Base-by-base conservation (phyloP, 202 grass and related monocot species). In the Setaria viridis region DNA sequence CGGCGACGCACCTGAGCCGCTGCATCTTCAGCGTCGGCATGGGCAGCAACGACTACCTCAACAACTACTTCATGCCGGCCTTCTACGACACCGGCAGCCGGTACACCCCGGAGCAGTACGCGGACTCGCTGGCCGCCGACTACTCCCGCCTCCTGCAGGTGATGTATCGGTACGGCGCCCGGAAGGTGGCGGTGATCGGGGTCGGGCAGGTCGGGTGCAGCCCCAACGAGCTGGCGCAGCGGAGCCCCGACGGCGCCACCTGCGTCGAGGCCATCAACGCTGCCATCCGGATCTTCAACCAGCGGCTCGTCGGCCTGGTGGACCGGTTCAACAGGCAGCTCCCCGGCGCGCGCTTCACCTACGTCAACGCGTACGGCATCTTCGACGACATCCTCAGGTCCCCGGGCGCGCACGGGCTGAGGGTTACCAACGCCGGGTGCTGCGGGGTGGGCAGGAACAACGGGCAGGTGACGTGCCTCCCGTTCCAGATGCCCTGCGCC, bases 61-160 rank as follows among this genome's bases (percentile, higher is more conserved):
- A 98, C 88, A 98, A 98, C 91, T 95, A 98, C 90, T 98, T 98
- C 91, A 94, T 95, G 95, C 93, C 95, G 25, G 85, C 89, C 9
- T 86, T 94, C 78, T 95, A 98, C 95, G 7, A 10, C 73, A 95
- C 93, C 1, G 82, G 84, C 15, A 84, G 42, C 34, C 85, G 77
- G 33, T 95, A 91, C 91, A 91, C 86, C 12, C 91, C 95, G 35
- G 21, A 72, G 66, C 89, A 92, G 74, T 98, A 90, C 67, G 86
- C 95, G 19, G 91, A 92, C 20, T 68, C 53, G 34, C 91, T 98
- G 12, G 76, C 80, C 1, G 58, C 68, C 29, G 86, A 87, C 30
- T 98, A 91, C 85, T 46, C 82, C 2, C 78, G 76, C 4, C 93
- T 89, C 7, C 88, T 98, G 10, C 91, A 80, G 65, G 84, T 70